Evolutionary conservation across 345 rosid species (phyloP), one percentile per base, ranked within the genome.

Genomic region (Rubroshorea leprosula): DNA sequence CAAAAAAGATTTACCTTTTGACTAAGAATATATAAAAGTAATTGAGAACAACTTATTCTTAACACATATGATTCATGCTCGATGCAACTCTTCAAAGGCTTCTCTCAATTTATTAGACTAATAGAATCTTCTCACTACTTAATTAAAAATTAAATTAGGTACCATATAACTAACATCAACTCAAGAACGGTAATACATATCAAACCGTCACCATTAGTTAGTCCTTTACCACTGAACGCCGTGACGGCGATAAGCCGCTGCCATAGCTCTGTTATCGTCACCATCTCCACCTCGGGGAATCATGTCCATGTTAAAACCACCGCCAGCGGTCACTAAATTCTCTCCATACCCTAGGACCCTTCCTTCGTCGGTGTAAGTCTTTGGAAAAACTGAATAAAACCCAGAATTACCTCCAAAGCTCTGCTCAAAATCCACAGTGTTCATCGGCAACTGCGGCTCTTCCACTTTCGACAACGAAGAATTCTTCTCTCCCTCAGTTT

Each of bases 401-500:
- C 12, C 9, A 1, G 41, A 35, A 35, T 13, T 13, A 13, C 12
- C 11, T 10, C 41, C 41, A 35, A 35, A 35, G 3, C 41, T 35
- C 11, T 35, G 41, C 3, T 35, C 41, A 15, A 35, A n/a, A 14
- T n/a, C 26, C 25, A 3, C 41, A 2, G 7, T 13, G 31, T 27
- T 27, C 41, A 6, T 35, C 9, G 55, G 50, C 5, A 54, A 18
- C 4, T 21, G 15, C 49, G 50, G 62, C 16, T 65, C 56, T 5
- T 72, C 68, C 25, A 67, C 56, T 29, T 67, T 64, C 0, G 64
- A 39, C 62, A 68, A 13, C 17, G 47, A 44, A n/a, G 61, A 49
- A 23, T 20, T 65, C 64, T 73, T 68, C 26, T 73, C 77, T 13
- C 58, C 77, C 43, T 68, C 77, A 1, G 69, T 67, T 27, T 73